Conservation (phyloP, 495 filamentous ascomycete genomes). For the Hypoxylon cercidicola region DNA sequence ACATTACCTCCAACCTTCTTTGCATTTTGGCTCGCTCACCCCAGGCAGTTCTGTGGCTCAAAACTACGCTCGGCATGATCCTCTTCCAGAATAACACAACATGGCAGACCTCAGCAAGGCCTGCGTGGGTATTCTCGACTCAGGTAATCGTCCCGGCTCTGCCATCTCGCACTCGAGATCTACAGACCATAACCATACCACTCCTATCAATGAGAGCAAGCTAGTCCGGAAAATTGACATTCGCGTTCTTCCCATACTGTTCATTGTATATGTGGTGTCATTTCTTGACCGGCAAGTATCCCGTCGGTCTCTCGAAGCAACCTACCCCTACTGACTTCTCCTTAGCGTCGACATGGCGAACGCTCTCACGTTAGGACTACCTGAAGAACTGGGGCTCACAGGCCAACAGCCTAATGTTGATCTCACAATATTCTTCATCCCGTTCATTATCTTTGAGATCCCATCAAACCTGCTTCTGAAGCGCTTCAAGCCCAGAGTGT, state of each 20-base stretch:
- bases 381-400: slow-evolving; percentile 67
- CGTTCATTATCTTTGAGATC: slow-evolving; percentile 80
- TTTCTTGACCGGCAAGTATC: slow-evolving; percentile 64
- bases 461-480: slow-evolving; percentile 84
- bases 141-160: too few species aligned
- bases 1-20: too few species aligned
- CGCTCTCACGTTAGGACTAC: slow-evolving; percentile 67
- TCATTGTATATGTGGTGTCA: slow-evolving; percentile 81
- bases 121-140: too few species aligned
- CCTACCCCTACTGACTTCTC: background rate
- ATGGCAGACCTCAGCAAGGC: too few species aligned
- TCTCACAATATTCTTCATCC: slow-evolving; percentile 83
- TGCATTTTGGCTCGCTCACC: too few species aligned
- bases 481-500: slow-evolving; percentile 54
- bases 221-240: slow-evolving; percentile 81
- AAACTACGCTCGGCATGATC: too few species aligned
- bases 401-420: slow-evolving; percentile 73
- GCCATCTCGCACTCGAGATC: too few species aligned
- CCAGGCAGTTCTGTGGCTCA: too few species aligned
- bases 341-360: slow-evolving; percentile 63
- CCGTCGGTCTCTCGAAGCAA: slow-evolving; percentile 67
- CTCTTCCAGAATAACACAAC: too few species aligned
- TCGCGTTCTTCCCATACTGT: slow-evolving; percentile 81
- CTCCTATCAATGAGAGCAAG: slow-evolving; percentile 16
- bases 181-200: background rate